Conservation (phyloP, 1,139 yeast species). For the Hansenula lynferdii region DNA sequence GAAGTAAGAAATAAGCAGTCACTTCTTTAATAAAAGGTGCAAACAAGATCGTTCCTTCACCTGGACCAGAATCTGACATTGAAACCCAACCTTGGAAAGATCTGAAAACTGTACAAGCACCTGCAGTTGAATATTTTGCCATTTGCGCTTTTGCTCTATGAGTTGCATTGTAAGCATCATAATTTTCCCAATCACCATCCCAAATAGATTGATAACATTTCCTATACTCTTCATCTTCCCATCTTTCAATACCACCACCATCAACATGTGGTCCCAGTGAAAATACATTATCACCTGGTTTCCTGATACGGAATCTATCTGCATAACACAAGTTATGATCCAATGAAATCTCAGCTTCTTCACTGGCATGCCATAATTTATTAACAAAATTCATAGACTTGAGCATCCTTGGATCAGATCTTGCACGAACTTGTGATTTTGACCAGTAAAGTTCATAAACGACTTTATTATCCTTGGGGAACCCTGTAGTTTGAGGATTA, state of each 20-base stretch:
- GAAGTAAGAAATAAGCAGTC: conserved; percentile 38
- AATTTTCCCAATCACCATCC: conserved; percentile 43
- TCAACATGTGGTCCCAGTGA: conserved; percentile 41
- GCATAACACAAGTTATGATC: conserved; percentile 34
- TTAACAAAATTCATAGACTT: conserved; percentile 29
- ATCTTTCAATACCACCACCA: conserved; percentile 42
- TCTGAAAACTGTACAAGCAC: conserved; percentile 34
- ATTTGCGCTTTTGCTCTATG: conserved; percentile 33
- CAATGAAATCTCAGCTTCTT: conserved; percentile 26
- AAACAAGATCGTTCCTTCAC: conserved; percentile 41
- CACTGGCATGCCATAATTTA: conserved; percentile 30
- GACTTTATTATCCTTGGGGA: conserved; percentile 29
- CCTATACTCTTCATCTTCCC: conserved; percentile 39
- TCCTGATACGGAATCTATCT: conserved; percentile 37
- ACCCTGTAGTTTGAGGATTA: conserved; percentile 31
- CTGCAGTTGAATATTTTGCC: conserved; percentile 33
- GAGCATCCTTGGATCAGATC: conserved; percentile 36
- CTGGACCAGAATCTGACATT: conserved; percentile 32
- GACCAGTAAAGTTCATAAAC: conserved; percentile 40
- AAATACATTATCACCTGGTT: conserved; percentile 31
- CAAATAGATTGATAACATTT: conserved; percentile 35
- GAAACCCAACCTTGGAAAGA: conserved; percentile 48
- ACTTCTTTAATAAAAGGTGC: conserved; percentile 34
- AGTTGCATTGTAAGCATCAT: conserved; percentile 38
- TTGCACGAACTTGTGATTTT: conserved; percentile 35